Conservation (phyloP, 495 filamentous ascomycete genomes). For the Annulohypoxylon stygium region DNA sequence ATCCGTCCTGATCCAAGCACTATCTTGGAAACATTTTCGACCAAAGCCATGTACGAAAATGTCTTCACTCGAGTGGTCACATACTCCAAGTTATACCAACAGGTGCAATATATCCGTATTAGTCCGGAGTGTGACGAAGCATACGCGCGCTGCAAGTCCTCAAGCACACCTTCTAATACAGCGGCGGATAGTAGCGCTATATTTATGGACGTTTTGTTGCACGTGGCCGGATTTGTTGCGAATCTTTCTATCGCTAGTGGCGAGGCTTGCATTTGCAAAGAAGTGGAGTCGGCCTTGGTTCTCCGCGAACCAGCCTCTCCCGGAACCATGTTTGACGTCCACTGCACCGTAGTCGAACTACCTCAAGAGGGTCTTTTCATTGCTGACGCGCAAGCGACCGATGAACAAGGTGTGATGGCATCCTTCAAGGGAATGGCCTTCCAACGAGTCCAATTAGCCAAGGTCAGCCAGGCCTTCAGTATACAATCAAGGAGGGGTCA, state of each 20-base stretch:
- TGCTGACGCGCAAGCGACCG: conserved; percentile 5
- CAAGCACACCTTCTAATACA: background rate
- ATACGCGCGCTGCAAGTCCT: conserved; percentile 12
- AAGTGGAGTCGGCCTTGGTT: conserved; percentile 9
- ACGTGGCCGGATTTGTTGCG: conserved; percentile 11
- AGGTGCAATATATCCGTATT: conserved; percentile 13
- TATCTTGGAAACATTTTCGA: conserved; percentile 19
- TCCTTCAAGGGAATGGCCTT: conserved; percentile 21
- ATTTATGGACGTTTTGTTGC: conserved; percentile 14
- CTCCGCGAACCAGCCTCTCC: conserved; percentile 5
- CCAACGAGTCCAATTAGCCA: conserved; percentile 14
- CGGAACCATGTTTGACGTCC: conserved; percentile 11
- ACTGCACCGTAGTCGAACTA: conserved; percentile 12
- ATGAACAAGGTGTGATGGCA: conserved; percentile 11
- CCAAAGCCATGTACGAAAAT: conserved; percentile 13
- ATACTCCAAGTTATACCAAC: conserved; percentile 16
- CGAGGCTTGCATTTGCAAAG: conserved; percentile 15
- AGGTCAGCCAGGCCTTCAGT: conserved; percentile 7
- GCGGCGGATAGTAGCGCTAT: conserved; percentile 3
- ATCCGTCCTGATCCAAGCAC: background rate
- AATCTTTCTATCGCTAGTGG: conserved; percentile 6
- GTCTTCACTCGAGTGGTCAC: conserved; percentile 12
- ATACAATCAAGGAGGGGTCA: conserved; percentile 14
- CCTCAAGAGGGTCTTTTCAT: conserved; percentile 9
- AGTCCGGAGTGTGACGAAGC: conserved; percentile 6